Conservation (phyloP, 768 basidiomycete species). For the Grammothele lineata region DNA sequence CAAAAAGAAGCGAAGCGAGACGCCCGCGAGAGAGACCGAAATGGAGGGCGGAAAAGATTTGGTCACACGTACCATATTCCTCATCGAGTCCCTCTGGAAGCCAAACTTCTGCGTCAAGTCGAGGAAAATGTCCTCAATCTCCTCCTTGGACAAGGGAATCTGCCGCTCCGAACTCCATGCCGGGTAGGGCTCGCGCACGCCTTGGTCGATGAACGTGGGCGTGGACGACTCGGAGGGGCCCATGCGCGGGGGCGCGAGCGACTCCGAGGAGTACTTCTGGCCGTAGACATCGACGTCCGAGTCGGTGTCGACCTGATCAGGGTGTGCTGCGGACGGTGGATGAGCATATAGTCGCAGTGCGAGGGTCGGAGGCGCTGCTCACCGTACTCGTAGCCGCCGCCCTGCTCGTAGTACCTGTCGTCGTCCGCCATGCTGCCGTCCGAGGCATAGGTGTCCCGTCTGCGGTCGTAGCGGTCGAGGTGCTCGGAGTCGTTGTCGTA, state of each 20-base stretch:
- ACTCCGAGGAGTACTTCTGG: conserved; percentile 74
- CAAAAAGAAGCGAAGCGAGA: no score
- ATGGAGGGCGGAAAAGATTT: not conserved
- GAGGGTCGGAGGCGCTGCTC: conserved; percentile 6
- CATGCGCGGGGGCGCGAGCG: conserved; percentile 57
- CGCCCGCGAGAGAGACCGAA: not conserved
- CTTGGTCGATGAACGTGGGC: conserved; percentile 67
- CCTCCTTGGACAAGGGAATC: conserved; percentile 98
- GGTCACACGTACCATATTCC: conserved; percentile 89
- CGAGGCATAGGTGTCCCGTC: conserved; percentile 58
- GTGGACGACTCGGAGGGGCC: conserved; percentile 68
- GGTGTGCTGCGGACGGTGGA: conserved; percentile 28
- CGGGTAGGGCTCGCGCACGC: conserved; percentile 79
- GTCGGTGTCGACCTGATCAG: conserved; percentile 80
- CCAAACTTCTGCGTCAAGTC: conserved; percentile 99
- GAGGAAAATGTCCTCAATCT: conserved; percentile 97
- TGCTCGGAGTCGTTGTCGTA: conserved; percentile 78
- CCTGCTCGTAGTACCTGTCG: conserved; percentile 61
- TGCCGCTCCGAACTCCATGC: conserved; percentile 91
- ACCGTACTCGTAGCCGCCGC: conserved; percentile 67
- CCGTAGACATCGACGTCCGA: conserved; percentile 74
- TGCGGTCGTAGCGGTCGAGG: conserved; percentile 54
- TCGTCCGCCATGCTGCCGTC: conserved; percentile 59
- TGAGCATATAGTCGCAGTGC: not conserved
- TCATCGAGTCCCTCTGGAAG: conserved; percentile 92